Evolutionary conservation across 2,329 filamentous ascomycete genomes (phyloP), one percentile per base, ranked within the genome.

Genomic region (Tolypocladium album): DNA sequence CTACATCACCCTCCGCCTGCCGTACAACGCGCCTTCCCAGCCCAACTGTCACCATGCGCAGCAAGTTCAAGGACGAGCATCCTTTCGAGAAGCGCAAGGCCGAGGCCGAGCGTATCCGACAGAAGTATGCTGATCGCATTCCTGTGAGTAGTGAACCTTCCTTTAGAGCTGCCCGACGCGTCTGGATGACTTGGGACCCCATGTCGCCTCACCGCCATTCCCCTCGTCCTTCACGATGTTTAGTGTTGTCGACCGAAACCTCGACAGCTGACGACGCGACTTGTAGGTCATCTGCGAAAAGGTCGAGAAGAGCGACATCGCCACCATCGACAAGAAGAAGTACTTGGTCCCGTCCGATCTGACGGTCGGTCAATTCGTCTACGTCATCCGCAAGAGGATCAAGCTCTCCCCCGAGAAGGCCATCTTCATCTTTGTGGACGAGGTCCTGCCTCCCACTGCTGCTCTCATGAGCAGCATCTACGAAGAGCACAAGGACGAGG

Each of bases 51-150:
- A 90, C 73, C 68, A 97, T 97, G 92, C 89, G 92, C 75, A 96
- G 91, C 83, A 97, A 97, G 87, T 99, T 99, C 80, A 99, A 99
- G 92, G 94, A 99, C 88, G 94, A 97, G 86, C 94, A 97, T 78
- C 92, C 91, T 70, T 97, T 97, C 76, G 94, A 97, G 88, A 99
- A 99, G 90, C 92, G 94, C 82, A 97, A 97, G 90, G 94, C 94
- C 67, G 94, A 99, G 82, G 94, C 94, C 75, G 94, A 99, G 84
- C 92, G 94, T 77, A 97, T 97, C 76, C 92, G 94, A 68, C 92
- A 97, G 82, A 99, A 99, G 80, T 99, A 99, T 76, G 87, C 91
- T 68, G 94, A 99, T 77, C 91, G 94, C 71, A 99, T 99, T 79
- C 94, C 94, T 58, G 94, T 97, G 86, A 76, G 92, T 86, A 62